Evolutionary conservation across 768 basidiomycete genomes (phyloP).

Genomic region (Tubosaeta sp.): DNA sequence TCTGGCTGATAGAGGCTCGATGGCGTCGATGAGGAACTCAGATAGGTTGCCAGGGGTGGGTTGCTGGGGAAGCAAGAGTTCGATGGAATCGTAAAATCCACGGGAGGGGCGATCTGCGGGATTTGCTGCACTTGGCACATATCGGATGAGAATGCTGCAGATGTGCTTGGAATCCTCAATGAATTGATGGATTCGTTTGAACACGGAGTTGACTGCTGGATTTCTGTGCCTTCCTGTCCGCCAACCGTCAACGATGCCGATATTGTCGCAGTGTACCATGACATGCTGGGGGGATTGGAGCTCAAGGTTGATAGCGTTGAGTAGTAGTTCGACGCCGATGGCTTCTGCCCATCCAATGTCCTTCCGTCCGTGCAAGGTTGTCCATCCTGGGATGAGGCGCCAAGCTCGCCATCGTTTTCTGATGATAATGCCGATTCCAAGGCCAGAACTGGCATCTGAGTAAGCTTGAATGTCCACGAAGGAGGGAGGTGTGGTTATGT

Average conservation of each 20-base stretch:
- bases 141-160: neutral
- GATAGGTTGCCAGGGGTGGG: no score
- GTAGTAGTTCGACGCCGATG: no score
- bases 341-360: no score
- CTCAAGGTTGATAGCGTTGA: no score
- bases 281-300: no score
- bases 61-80: neutral
- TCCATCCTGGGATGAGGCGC: no score
- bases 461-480: neutral
- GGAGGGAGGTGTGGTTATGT: neutral
- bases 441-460: neutral
- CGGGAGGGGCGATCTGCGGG: neutral
- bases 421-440: neutral
- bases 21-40: no score
- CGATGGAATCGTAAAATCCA: fast-evolving
- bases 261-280: neutral
- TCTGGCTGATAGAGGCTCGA: no score
- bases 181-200: no score
- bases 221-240: no score
- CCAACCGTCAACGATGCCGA: neutral
- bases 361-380: no score
- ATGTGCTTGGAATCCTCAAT: neutral
- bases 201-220: no score
- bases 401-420: neutral
- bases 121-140: neutral